A percentile compares a stretch with the other conserved stretches of the same genome.
Conservation (phyloP, 1,284 basidiomycete genomes). For the Cryptococcus wingfieldii region DNA sequence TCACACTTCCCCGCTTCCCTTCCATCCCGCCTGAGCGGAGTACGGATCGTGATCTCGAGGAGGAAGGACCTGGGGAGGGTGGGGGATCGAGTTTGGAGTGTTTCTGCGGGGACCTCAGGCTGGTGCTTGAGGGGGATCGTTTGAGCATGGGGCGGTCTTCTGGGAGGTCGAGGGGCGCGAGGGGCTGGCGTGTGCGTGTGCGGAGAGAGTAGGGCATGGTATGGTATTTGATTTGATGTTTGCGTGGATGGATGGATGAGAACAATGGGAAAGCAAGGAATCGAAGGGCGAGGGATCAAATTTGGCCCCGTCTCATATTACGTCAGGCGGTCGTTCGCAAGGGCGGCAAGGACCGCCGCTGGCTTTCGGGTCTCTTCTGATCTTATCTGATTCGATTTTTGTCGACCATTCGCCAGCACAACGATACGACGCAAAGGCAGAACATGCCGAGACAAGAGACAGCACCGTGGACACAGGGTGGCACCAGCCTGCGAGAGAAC, state of each 20-base stretch:
- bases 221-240: neutral
- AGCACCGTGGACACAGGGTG: neutral
- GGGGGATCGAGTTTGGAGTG: neutral
- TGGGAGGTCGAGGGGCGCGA: neutral
- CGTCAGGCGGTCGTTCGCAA: neutral
- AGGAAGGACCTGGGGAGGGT: neutral
- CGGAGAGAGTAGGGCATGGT: neutral
- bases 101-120: neutral
- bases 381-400: too few species aligned
- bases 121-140: neutral
- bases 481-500: neutral
- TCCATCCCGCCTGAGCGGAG: neutral
- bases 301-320: neutral
- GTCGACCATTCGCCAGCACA: too few species aligned
- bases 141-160: neutral
- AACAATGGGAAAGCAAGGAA: neutral
- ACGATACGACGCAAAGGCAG: too few species aligned
- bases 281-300: neutral
- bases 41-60: neutral
- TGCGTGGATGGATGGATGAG: neutral
- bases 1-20: neutral
- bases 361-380: neutral
- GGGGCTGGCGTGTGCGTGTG: neutral
- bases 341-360: neutral
- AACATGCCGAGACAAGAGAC: neutral